Evolutionary conservation across 140 eudicot genomes (phyloP), one percentile per base, ranked within the genome.

Genomic region (Anethum foeniculum): DNA sequence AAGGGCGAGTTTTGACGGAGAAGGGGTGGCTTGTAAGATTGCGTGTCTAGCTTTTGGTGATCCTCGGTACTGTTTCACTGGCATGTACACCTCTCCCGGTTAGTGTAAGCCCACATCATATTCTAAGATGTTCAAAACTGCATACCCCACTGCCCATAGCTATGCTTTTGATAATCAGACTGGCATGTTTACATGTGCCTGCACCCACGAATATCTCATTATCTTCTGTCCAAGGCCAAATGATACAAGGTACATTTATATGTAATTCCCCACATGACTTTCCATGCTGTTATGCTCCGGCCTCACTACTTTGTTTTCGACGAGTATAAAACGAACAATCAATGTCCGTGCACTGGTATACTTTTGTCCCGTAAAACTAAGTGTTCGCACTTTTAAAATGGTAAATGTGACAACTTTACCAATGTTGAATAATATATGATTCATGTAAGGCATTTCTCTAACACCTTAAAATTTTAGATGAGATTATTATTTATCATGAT

Each of bases 91-190:
- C 8, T 23, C 81, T 21, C 88, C 88, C 14, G 82, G 64, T 41
- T 75, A 85, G 4, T 85, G 88, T 60, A 82, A 49, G 79, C 84
- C 88, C 18, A 79, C 85, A 23, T 38, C 81, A 8, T 85, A 85
- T 73, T 74, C 85, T 36, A 32, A 73, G 81, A 10, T 82, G 78
- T 85, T 85, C 60, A 85, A 85, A 83, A 79, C 30, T 9, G 85
- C 82, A 6, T 85, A 85, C 27, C 87, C 83, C 15, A 62, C 77
- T 39, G 85, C 87, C 0, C 81, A 85, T 30, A 85, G 83, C 21
- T 85, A 85, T 30, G 85, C 85, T 1, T 85, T 77, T 28, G 87
- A 85, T 77, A 85, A 85, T n/a, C 54, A 71, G 58, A 81, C 72
- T 19, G 81, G 85, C 15, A 81, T 82, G 1, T 83, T 83, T 80